Evolutionary conservation across 345 rosid species (phyloP).

Genomic region (Luvunga scandens): DNA sequence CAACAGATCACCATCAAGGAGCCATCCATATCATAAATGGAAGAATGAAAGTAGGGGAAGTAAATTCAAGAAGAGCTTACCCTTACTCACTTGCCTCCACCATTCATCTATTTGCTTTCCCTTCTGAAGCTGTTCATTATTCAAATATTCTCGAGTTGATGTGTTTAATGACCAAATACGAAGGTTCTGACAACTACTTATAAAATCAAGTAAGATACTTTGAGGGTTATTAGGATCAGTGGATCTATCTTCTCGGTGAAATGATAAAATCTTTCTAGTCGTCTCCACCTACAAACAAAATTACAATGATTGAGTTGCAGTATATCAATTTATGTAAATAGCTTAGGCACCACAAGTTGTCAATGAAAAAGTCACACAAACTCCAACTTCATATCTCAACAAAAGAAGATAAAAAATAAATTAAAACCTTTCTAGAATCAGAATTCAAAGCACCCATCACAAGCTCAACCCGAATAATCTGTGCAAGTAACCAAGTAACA

Average conservation of each 20-base stretch:
- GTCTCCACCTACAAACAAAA: slow-evolving; percentile 76
- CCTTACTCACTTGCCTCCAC: slow-evolving; percentile 94
- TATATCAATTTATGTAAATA: slow-evolving; percentile 12
- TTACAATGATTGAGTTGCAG: slow-evolving; percentile 25
- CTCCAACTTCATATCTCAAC: not conserved
- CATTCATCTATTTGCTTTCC: slow-evolving; percentile 99
- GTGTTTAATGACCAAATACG: slow-evolving; percentile 93
- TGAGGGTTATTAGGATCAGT: slow-evolving; percentile 91
- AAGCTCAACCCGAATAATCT: slow-evolving; percentile 79
- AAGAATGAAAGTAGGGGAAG: not conserved
- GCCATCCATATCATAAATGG: not conserved
- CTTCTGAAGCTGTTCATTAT: slow-evolving; percentile 85
- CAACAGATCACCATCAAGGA: slow-evolving; percentile 5
- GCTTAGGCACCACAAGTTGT: slow-evolving; percentile 10
- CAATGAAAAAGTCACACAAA: slow-evolving; percentile 6
- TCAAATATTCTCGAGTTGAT: slow-evolving; percentile 79
- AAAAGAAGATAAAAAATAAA: not conserved
- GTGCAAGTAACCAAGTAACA: slow-evolving; percentile 94
- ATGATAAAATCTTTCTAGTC: slow-evolving; percentile 78
- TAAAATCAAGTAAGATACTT: slow-evolving; percentile 92
- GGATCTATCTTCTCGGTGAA: slow-evolving; percentile 90
- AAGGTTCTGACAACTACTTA: slow-evolving; percentile 94
- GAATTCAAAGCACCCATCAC: slow-evolving; percentile 74
- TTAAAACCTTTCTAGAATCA: slow-evolving; percentile 78
- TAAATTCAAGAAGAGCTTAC: slow-evolving; percentile 32